phyloP scores from a whole-genome alignment of 1,284 basidiomycete species.

The Trichosporon sp. region DNA sequence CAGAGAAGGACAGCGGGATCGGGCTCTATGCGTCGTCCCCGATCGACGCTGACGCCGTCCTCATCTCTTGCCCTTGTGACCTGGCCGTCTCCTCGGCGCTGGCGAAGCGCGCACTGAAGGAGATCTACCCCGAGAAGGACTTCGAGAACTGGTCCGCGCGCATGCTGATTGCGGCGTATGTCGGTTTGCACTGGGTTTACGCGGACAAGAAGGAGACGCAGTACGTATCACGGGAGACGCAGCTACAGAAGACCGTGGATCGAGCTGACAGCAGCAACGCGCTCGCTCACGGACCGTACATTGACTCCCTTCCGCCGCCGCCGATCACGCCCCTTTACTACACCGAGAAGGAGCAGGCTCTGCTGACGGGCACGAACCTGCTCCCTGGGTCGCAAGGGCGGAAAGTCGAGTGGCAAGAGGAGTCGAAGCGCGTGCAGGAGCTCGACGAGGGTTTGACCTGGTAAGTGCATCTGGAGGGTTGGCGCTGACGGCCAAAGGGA shows the following conservation, averaged over 20 bases:
- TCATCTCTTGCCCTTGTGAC: slow-evolving; percentile 74
- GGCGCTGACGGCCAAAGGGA: slow-evolving; percentile 61
- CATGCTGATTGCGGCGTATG: slow-evolving; percentile 71
- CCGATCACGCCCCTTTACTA: slow-evolving; percentile 76
- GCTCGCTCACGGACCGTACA: slow-evolving; percentile 64
- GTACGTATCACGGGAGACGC: slow-evolving; percentile 30
- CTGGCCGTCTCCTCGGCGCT: slow-evolving; percentile 67
- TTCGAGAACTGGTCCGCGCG: slow-evolving; percentile 65
- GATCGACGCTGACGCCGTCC: slow-evolving; percentile 62
- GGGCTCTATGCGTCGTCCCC: slow-evolving; percentile 62
- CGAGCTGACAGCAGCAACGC: slow-evolving; percentile 28
- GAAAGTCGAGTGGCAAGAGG: slow-evolving; percentile 61
- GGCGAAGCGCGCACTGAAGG: background rate
- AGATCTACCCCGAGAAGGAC: slow-evolving; percentile 36
- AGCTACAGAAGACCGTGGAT: background rate
- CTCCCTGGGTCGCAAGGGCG: slow-evolving; percentile 71
- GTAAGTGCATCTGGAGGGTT: slow-evolving; percentile 57
- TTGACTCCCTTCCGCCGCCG: slow-evolving; percentile 66
- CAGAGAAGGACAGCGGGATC: slow-evolving; percentile 61
- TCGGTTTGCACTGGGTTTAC: slow-evolving; percentile 71
- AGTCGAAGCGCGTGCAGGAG: slow-evolving; percentile 53
- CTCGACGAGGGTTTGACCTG: slow-evolving; percentile 67
- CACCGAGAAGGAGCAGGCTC: slow-evolving; percentile 63
- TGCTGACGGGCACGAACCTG: slow-evolving; percentile 75
- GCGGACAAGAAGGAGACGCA: slow-evolving; percentile 27